Conservation (phyloP, 169 alveolate species). For the Plasmodium fragile region DNA sequence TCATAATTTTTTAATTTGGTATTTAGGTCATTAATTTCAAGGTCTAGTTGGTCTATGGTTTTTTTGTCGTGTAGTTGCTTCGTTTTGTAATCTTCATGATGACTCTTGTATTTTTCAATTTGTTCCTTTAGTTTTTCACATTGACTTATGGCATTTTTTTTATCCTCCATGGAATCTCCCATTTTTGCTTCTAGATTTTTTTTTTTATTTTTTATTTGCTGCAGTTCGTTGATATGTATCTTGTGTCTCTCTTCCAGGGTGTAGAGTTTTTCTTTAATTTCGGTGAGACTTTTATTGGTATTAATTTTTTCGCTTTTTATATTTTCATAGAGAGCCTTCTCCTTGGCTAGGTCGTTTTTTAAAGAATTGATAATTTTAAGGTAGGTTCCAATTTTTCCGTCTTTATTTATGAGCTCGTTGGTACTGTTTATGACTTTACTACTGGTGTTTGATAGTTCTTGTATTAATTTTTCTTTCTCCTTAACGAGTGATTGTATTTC, state of each 20-base stretch:
- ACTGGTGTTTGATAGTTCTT: slow-evolving; percentile 23
- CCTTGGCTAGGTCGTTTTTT: slow-evolving; percentile 64
- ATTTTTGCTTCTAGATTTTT: slow-evolving; percentile 64
- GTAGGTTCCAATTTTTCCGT: slow-evolving; percentile 48
- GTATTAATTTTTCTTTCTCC: slow-evolving; percentile 46
- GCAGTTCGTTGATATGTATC: slow-evolving; percentile 81
- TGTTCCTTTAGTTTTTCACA: slow-evolving; percentile 85
- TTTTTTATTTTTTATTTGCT: slow-evolving; percentile 62
- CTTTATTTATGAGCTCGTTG: slow-evolving; percentile 36
- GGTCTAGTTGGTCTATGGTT: slow-evolving; percentile 88
- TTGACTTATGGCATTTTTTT: slow-evolving; percentile 83
- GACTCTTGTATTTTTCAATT: slow-evolving; percentile 86
- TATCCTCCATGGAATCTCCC: slow-evolving; percentile 87
- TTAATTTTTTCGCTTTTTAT: slow-evolving; percentile 89
- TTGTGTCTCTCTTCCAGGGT: slow-evolving; percentile 87
- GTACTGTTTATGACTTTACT: slow-evolving; percentile 1
- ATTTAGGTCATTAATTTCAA: slow-evolving; percentile 89
- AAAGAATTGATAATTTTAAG: slow-evolving; percentile 38
- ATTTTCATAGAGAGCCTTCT: slow-evolving; percentile 49
- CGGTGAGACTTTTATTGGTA: slow-evolving; percentile 89
- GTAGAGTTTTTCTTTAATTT: slow-evolving; percentile 89
- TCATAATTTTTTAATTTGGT: slow-evolving; percentile 87
- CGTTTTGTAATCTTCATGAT: slow-evolving; percentile 87
- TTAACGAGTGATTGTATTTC: slow-evolving; percentile 51
- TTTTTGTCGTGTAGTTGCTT: slow-evolving; percentile 87